Percentiles rank a stretch among this genome's conserved stretches.
phyloP scores from a whole-genome alignment of 257 asterid species.

The Gentiana macrophylla region DNA sequence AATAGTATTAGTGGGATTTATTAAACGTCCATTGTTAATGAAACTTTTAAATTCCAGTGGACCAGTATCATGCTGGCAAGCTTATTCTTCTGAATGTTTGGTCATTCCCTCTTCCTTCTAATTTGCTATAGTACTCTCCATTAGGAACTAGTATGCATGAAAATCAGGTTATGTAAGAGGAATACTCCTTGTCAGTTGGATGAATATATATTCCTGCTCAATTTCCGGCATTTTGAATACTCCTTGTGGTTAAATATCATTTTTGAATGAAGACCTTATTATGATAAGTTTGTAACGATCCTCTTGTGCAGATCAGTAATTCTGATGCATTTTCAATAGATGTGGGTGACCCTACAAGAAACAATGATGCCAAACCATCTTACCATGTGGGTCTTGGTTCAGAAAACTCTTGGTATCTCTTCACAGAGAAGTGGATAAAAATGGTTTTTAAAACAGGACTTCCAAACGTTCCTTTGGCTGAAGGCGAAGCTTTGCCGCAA shows the following conservation, averaged over 20 bases:
- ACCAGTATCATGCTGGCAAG: too few relatives aligned
- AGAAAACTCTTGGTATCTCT: slow-evolving; percentile 97
- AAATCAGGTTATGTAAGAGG: background rate
- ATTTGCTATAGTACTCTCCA: background rate
- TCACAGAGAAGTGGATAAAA: slow-evolving; percentile 93
- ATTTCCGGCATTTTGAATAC: background rate
- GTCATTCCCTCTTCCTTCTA: too few relatives aligned
- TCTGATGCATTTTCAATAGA: slow-evolving; percentile 52
- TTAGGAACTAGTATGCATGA: background rate
- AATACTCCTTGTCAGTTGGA: background rate
- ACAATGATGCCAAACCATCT: slow-evolving; percentile 38
- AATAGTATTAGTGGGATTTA: too few relatives aligned
- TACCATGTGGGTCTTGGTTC: slow-evolving; percentile 94
- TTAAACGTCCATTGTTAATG: too few relatives aligned
- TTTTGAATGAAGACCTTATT: background rate
- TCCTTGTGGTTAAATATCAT: background rate
- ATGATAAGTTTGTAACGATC: slow-evolving; percentile 4
- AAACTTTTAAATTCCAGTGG: too few relatives aligned
- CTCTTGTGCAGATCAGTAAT: slow-evolving; percentile 46
- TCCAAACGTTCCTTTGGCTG: slow-evolving; percentile 71
- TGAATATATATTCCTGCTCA: slow-evolving; percentile 1
- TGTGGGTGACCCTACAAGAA: slow-evolving; percentile 22
- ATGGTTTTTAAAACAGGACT: slow-evolving; percentile 70
- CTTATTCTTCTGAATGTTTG: too few relatives aligned
- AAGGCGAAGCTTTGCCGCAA: slow-evolving; percentile 75